Conservation (phyloP, 441 rosid species). For the Raphanus hybrid region DNA sequence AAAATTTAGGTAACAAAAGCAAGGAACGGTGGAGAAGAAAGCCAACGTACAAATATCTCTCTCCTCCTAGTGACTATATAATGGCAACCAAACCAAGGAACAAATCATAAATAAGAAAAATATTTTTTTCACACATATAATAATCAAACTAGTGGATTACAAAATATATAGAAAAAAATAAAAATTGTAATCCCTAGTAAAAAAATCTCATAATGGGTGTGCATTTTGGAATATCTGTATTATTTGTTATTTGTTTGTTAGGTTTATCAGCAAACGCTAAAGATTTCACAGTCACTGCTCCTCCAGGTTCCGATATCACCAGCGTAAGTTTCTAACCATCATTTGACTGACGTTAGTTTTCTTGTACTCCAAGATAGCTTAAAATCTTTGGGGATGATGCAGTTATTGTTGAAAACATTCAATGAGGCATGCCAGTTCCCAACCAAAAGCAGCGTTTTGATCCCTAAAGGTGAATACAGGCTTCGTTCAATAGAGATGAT, state of each 20-base stretch:
- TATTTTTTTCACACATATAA: not conserved
- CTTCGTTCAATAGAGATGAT: slow-evolving; percentile 33
- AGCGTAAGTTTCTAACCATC: slow-evolving; percentile 6
- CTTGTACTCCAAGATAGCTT: not conserved
- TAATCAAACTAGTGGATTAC: slow-evolving; percentile 26
- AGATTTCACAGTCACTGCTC: slow-evolving; percentile 23
- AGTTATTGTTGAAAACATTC: slow-evolving; percentile 56
- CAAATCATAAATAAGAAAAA: slow-evolving; percentile 9
- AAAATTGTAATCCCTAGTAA: slow-evolving; percentile 32
- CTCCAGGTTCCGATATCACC: slow-evolving; percentile 37
- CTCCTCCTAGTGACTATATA: slow-evolving; percentile 21
- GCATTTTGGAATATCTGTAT: slow-evolving; percentile 11
- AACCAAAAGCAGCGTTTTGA: slow-evolving; percentile 40
- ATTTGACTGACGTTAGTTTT: not conserved
- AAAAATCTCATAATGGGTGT: slow-evolving; percentile 12
- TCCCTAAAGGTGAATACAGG: slow-evolving; percentile 53
- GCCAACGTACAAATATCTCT: not conserved
- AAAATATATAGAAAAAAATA: not conserved
- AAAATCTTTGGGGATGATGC: slow-evolving; percentile 17
- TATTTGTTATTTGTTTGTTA: slow-evolving; percentile 23
- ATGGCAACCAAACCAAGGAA: slow-evolving; percentile 15
- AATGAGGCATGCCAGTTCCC: slow-evolving; percentile 53
- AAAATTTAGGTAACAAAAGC: not conserved
- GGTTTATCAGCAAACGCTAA: slow-evolving; percentile 39
- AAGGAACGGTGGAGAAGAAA: slow-evolving; percentile 28